Conservation (phyloP, 306 rosid genomes). For the Medicago ruthenica region DNA sequence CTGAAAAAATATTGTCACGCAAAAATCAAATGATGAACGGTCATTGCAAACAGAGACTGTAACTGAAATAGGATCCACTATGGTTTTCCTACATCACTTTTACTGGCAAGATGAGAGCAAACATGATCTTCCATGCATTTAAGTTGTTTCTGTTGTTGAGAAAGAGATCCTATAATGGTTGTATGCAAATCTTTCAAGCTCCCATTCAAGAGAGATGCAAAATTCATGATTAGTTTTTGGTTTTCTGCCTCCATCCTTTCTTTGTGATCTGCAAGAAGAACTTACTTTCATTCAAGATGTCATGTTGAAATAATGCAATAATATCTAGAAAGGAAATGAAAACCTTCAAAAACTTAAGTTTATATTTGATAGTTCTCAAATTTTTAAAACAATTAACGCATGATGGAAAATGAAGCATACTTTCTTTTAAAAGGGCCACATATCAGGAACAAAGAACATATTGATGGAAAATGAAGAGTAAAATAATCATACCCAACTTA, state of each 20-base stretch:
- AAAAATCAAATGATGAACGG: constrained; percentile 31
- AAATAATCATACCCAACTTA: constrained; percentile 66
- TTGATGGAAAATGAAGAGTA: constrained; percentile 5
- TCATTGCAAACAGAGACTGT: constrained; percentile 25
- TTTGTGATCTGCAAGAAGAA: constrained; percentile 64
- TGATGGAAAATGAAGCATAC: constrained; percentile 8
- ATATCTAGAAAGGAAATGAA: not conserved
- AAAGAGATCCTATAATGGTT: constrained; percentile 68
- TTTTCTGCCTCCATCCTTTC: constrained; percentile 77
- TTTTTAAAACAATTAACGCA: not conserved
- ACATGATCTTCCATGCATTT: constrained; percentile 78
- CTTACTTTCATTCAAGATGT: not conserved
- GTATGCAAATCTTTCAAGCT: constrained; percentile 71
- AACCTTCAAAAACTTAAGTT: not conserved
- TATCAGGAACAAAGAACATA: constrained; percentile 12
- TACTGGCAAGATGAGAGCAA: constrained; percentile 62
- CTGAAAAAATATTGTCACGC: constrained; percentile 49
- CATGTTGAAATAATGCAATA: constrained; percentile 5
- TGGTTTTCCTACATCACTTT: constrained; percentile 74
- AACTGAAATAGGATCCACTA: constrained; percentile 22
- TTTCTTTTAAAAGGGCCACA: constrained; percentile 7
- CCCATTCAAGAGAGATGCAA: constrained; percentile 73
- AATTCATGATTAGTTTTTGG: constrained; percentile 61
- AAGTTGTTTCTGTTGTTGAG: constrained; percentile 78
- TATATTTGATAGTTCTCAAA: constrained; percentile 4